Evolutionary conservation across 352 stramenopile genomes (phyloP).

Genomic region (Globisporangium nunn): DNA sequence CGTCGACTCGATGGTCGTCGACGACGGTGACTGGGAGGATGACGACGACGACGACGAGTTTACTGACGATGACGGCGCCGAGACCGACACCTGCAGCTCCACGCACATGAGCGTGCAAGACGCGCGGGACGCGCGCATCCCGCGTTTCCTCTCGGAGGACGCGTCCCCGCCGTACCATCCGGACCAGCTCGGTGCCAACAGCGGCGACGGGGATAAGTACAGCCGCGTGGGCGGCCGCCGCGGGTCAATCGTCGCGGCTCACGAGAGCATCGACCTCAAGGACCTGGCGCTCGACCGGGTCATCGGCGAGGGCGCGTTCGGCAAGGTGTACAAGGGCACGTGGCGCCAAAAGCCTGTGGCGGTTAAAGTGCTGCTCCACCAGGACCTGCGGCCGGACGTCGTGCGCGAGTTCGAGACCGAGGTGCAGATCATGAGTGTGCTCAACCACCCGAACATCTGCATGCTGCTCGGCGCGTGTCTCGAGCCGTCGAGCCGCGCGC

Average conservation of each 20-base stretch:
- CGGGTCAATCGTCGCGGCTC: slow-evolving; percentile 24
- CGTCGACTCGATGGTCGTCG: slow-evolving; percentile 1
- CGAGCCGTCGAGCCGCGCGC: slow-evolving; percentile 86
- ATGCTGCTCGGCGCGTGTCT: slow-evolving; percentile 94
- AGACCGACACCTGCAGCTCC: slow-evolving; percentile 33
- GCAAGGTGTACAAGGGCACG: slow-evolving; percentile 60
- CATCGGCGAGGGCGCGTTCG: slow-evolving; percentile 76
- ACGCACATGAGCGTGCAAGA: slow-evolving; percentile 38
- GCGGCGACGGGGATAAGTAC: slow-evolving; percentile 9
- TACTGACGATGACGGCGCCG: slow-evolving; percentile 10
- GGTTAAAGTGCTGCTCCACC: slow-evolving; percentile 69
- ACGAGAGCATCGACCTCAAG: slow-evolving; percentile 51
- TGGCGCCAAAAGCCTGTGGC: slow-evolving; percentile 55
- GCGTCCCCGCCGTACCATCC: slow-evolving; percentile 27
- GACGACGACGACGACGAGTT: slow-evolving; percentile 21
- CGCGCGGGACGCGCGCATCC: slow-evolving; percentile 48
- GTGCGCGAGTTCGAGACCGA: slow-evolving; percentile 76
- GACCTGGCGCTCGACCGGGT: slow-evolving; percentile 49
- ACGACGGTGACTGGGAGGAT: slow-evolving; percentile 20
- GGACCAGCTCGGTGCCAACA: slow-evolving; percentile 14
- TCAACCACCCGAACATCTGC: slow-evolving; percentile 97
- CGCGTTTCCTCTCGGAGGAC: slow-evolving; percentile 50
- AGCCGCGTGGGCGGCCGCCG: slow-evolving; percentile 10
- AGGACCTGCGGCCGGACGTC: slow-evolving; percentile 62
- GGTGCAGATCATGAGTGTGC: slow-evolving; percentile 81